A percentile compares a stretch with the other conserved stretches of the same genome.
Evolutionary conservation across 495 filamentous ascomycete genomes (phyloP).

Genomic region (Xylaria telfairii): DNA sequence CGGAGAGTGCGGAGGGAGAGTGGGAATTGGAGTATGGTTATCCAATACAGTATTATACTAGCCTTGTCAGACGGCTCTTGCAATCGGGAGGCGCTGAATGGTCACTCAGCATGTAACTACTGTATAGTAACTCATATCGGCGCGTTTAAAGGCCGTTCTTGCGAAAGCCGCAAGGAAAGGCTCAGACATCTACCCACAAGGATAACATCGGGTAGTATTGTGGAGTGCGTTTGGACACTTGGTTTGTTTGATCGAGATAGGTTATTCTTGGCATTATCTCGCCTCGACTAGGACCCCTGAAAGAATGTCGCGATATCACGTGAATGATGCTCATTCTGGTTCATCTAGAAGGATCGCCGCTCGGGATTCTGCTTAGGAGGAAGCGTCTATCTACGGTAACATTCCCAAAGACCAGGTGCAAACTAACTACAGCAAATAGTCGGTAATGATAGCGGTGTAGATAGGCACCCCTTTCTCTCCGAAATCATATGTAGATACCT

Average conservation of each 20-base stretch:
- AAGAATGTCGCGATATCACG: conserved; percentile 27
- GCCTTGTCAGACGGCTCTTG: not conserved
- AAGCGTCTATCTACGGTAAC: too few relatives aligned
- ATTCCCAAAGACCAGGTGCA: too few relatives aligned
- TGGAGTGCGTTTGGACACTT: not conserved
- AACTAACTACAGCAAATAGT: not conserved
- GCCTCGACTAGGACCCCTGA: not conserved
- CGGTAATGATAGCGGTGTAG: not conserved
- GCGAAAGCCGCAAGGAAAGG: not conserved
- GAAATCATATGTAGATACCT: too few relatives aligned
- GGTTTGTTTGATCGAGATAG: not conserved
- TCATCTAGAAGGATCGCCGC: not conserved
- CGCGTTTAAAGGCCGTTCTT: not conserved
- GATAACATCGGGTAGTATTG: not conserved
- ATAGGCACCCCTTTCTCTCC: not conserved
- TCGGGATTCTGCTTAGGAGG: not conserved
- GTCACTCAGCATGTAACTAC: not conserved
- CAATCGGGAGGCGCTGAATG: not conserved
- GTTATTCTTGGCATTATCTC: not conserved
- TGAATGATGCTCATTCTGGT: conserved; percentile 38
- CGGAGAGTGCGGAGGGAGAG: not conserved
- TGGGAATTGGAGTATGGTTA: not conserved
- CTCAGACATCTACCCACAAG: not conserved
- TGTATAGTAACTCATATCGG: not conserved
- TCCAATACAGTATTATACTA: not conserved